Evolutionary conservation across 306 rosid genomes (phyloP), one percentile per base, ranked within the genome.

Genomic region (Prunus fruticosa): DNA sequence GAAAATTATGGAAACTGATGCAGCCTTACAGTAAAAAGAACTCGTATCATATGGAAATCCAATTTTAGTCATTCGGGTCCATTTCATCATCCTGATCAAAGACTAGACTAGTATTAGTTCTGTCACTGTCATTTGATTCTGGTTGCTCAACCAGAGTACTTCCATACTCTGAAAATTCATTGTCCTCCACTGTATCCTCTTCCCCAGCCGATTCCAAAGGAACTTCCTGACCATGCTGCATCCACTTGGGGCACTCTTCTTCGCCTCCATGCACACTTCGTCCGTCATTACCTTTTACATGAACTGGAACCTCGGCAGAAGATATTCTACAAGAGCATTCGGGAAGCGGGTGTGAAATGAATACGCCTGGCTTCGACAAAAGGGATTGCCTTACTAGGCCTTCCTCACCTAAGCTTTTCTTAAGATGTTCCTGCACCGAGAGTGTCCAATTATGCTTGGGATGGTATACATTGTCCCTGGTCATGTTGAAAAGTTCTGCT

Each of bases 171-270:
- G 82, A 62, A 54, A 34, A 82, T 16, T 84, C 91, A 43, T 63
- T 86, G 10, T 95, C 99, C 71, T 95, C 98, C 25, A 73, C 67
- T 78, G 81, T 79, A 61, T 47, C 80, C 32, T 89, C 97, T 62
- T 88, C 86, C 63, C 73, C 88, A 54, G 25, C 50, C 4, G 80
- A 58, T 30, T 78, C 84, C 22, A 67, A 45, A 1, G 85, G 79
- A 78, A 75, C 79, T 67, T 82, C 82, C 34, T 82, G 84, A 71
- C 87, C 93, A 66, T 80, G 87, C 77, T 86, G 72, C 96, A 95
- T 90, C 99, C 99, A 95, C 64, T 92, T 88, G 2, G 99, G 98
- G 89, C 99, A 95, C 68, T 88, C 81, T 54, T 88, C 97, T 88
- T 92, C 99, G 0, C 88, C 93, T 71, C 97, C 98, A 78, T 85